Conservation (phyloP, 768 basidiomycete genomes). For the Mrakia gelida region DNA sequence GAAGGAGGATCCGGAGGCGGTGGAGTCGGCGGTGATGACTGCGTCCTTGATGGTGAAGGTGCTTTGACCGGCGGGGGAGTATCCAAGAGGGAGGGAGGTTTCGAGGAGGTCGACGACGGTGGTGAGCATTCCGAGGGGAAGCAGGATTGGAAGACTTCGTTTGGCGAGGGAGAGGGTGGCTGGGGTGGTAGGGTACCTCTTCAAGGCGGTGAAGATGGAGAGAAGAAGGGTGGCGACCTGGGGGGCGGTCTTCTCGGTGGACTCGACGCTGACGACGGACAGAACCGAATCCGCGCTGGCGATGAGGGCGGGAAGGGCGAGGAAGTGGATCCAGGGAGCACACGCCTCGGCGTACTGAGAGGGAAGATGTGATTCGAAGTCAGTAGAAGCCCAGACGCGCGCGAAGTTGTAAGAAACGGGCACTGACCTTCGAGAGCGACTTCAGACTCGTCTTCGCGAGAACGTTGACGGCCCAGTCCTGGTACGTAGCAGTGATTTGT, state of each 20-base stretch:
- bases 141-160: slow-evolving; percentile 22
- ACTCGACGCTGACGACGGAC: neutral
- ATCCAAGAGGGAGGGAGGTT: slow-evolving; percentile 21
- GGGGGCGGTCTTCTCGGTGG: slow-evolving; percentile 3
- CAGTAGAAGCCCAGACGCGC: neutral
- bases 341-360: slow-evolving; percentile 17
- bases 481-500: slow-evolving; percentile 9
- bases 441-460: slow-evolving; percentile 13
- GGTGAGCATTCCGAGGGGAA: slow-evolving; percentile 26
- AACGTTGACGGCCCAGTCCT: slow-evolving; percentile 19
- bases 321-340: slow-evolving; percentile 27
- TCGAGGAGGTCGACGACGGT: slow-evolving; percentile 24
- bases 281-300: slow-evolving; percentile 12
- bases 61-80: neutral
- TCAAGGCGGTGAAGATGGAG: slow-evolving; percentile 17
- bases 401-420: neutral
- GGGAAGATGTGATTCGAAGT: neutral
- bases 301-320: slow-evolving; percentile 15
- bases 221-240: slow-evolving; percentile 12
- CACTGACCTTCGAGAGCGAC: slow-evolving; percentile 1
- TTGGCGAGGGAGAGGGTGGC: slow-evolving; percentile 17
- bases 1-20: slow-evolving; percentile 7
- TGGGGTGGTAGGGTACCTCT: slow-evolving; percentile 17
- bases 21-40: slow-evolving; percentile 17
- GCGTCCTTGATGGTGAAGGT: neutral